These are phyloP conservation scores for Nicotiana noctiflora DNA, from an alignment of 257 asterid genomes.

Conservation along the genomic window DNA sequence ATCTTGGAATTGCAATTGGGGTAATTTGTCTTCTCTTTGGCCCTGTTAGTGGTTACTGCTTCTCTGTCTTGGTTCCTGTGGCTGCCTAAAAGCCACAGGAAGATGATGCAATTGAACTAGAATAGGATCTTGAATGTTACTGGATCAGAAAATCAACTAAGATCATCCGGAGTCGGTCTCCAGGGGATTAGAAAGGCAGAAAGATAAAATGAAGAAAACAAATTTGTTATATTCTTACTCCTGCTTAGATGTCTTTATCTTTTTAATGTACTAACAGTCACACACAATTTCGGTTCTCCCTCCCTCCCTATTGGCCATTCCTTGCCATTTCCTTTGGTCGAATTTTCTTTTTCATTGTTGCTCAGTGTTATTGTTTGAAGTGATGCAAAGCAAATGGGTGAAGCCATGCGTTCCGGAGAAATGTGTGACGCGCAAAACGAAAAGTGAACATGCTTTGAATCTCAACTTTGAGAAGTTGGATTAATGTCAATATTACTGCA, in stretches of 20 bases:
- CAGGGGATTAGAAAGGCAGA: too few relatives aligned
- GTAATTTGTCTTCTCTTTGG: neutral
- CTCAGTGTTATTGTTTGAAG: neutral
- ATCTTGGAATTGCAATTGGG: neutral
- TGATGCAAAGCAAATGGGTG: too few relatives aligned
- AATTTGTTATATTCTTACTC: neutral
- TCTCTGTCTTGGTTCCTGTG: neutral
- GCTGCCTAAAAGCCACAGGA: neutral
- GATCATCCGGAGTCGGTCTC: neutral
- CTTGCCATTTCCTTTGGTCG: neutral
- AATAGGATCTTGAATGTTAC: neutral
- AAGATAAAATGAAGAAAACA: neutral
- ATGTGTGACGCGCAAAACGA: too few relatives aligned
- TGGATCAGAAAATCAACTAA: neutral
- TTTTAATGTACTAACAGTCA: neutral
- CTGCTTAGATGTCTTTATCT: neutral
- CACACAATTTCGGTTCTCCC: neutral
- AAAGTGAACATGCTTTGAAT: too few relatives aligned
- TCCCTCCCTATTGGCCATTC: neutral
- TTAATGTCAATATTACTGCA: too few relatives aligned
- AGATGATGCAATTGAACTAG: neutral
- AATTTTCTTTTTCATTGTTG: too few relatives aligned
- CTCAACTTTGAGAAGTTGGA: too few relatives aligned
- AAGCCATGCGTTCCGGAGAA: too few relatives aligned
- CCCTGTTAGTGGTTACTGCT: neutral